These are phyloP conservation scores for Trichoderma pleuroti DNA, from an alignment of 2,329 filamentous ascomycete genomes.

Conservation along the genomic window DNA sequence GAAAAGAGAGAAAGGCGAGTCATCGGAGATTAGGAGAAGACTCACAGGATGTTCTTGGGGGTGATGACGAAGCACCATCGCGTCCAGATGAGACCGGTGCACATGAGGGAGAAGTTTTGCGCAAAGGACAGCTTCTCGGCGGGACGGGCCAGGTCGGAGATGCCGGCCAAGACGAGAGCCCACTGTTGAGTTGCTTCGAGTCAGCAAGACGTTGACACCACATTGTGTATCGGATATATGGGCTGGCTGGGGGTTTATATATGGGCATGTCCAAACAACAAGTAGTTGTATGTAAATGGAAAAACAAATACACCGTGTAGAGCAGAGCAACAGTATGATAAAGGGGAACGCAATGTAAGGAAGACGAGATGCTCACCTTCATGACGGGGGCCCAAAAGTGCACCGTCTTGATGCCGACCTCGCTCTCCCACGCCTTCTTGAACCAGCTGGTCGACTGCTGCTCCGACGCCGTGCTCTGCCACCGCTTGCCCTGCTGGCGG, in stretches of 20 bases:
- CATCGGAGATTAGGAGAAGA: constrained; percentile 20
- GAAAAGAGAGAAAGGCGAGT: neutral
- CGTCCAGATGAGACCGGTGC: constrained; percentile 95
- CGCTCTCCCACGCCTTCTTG: constrained; percentile 79
- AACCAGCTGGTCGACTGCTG: constrained; percentile 52
- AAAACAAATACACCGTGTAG: neutral
- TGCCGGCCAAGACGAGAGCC: constrained; percentile 86
- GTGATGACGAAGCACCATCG: constrained; percentile 98
- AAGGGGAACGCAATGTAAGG: too few species aligned
- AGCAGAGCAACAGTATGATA: too few species aligned
- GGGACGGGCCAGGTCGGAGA: constrained; percentile 87
- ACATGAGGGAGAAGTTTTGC: constrained; percentile 85
- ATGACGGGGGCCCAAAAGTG: constrained; percentile 99
- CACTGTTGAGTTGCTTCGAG: constrained; percentile 53
- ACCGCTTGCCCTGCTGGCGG: constrained; percentile 53
- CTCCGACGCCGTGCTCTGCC: constrained; percentile 63
- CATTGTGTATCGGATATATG: too few species aligned
- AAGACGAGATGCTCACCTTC: too few species aligned
- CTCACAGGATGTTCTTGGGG: constrained; percentile 84
- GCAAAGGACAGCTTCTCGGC: constrained; percentile 89
- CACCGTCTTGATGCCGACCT: constrained; percentile 83
- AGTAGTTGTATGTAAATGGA: neutral
- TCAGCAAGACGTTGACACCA: neutral
- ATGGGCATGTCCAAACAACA: neutral
- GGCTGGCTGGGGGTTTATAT: neutral